Percentiles rank a stretch among this genome's conserved stretches.
phyloP scores from a whole-genome alignment of 371 early-diverging fungal species.

The Capillidium heterosporum region DNA sequence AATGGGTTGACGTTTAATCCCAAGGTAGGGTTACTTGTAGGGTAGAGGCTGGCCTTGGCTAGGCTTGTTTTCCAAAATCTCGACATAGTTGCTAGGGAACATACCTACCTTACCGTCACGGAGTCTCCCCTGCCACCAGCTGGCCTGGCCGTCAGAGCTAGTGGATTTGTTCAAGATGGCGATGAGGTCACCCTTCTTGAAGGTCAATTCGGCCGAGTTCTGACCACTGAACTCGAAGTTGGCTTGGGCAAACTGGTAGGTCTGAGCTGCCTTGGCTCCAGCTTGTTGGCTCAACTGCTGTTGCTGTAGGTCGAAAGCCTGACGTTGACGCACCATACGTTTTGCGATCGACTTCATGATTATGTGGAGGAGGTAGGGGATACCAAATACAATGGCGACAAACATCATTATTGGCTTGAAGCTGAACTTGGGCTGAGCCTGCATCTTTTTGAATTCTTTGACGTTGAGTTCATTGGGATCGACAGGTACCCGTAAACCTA shows the following conservation, averaged over 20 bases:
- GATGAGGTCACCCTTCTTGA: constrained; percentile 70
- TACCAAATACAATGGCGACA: constrained; percentile 57
- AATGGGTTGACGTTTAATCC: too few species aligned
- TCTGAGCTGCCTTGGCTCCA: constrained; percentile 16
- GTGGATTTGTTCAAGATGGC: constrained; percentile 59
- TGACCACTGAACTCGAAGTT: constrained; percentile 67
- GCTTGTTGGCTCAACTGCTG: constrained; percentile 11
- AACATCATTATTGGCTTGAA: constrained; percentile 63
- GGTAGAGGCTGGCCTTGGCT: too few species aligned
- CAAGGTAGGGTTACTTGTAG: too few species aligned
- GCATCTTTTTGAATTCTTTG: constrained; percentile 44
- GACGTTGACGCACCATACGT: constrained; percentile 11
- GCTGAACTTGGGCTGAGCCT: constrained; percentile 25
- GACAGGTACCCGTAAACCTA: constrained; percentile 42
- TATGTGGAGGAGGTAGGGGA: constrained; percentile 78
- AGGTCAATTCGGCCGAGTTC: constrained; percentile 54
- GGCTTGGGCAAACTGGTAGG: constrained; percentile 72
- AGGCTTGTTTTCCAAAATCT: constrained; percentile 34
- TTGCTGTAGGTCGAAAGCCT: constrained; percentile 8
- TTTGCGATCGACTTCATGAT: constrained; percentile 48
- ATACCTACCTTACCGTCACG: constrained; percentile 67
- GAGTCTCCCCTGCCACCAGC: constrained; percentile 83
- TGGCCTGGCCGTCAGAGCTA: constrained; percentile 25
- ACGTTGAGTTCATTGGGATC: constrained; percentile 45
- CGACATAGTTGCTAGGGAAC: constrained; percentile 83